A percentile compares a stretch with the other conserved stretches of the same genome.
Evolutionary conservation across 495 filamentous ascomycete species (phyloP).

Genomic region (Neurospora sp.): DNA sequence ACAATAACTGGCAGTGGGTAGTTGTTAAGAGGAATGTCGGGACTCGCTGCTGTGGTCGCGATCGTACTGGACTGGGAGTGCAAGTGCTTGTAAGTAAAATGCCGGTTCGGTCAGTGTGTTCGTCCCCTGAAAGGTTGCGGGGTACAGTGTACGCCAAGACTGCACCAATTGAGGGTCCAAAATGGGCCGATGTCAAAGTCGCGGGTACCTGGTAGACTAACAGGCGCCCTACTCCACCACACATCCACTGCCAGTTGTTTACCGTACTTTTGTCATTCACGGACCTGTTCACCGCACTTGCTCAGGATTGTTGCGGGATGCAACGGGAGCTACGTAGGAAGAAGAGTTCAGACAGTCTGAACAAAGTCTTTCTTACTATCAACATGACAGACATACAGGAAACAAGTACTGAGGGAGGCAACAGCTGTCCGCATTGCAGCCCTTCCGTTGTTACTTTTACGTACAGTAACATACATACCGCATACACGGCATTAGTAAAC

Average conservation of each 20-base stretch:
- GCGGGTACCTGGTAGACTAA: background rate
- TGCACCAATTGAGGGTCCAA: background rate
- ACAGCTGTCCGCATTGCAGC: background rate
- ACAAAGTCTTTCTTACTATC: background rate
- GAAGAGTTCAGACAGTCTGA: background rate
- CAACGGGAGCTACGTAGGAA: background rate
- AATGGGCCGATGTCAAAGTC: background rate
- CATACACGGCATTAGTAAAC: background rate
- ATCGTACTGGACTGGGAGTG: background rate
- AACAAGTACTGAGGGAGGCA: background rate
- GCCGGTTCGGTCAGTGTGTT: background rate
- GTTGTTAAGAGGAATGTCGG: background rate
- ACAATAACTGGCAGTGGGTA: background rate
- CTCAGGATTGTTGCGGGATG: background rate
- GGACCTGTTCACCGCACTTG: background rate
- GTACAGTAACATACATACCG: background rate
- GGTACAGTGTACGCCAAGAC: background rate
- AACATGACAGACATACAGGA: background rate
- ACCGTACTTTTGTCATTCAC: background rate
- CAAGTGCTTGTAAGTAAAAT: background rate
- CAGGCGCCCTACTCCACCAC: background rate
- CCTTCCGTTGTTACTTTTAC: background rate
- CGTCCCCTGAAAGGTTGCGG: background rate
- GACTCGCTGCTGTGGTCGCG: background rate
- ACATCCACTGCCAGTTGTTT: background rate